phyloP scores from a whole-genome alignment of 1,284 basidiomycete species.

The Pseudozyma sp. region DNA sequence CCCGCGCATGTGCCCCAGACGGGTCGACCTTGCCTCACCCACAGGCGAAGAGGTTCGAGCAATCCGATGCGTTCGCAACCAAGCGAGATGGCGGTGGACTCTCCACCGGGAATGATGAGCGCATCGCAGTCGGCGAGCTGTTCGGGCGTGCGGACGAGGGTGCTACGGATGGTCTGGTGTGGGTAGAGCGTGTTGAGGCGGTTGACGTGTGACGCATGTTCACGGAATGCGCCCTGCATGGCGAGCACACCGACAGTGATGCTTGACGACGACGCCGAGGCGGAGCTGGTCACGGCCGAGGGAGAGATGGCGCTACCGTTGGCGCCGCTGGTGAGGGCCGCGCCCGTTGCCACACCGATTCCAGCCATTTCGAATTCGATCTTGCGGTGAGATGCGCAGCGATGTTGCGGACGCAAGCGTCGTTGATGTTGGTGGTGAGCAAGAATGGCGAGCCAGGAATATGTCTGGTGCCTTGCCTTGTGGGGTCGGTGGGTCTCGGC shows the following conservation, averaged over 20 bases:
- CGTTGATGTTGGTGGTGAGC: too few species aligned
- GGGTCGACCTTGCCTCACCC: constrained; percentile 74
- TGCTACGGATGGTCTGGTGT: constrained; percentile 47
- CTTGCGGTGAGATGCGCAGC: not conserved
- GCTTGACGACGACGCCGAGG: constrained; percentile 2
- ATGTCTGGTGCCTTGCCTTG: too few species aligned
- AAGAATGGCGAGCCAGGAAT: too few species aligned
- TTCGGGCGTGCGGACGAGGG: constrained; percentile 80
- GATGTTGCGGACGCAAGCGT: not conserved
- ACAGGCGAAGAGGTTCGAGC: constrained; percentile 81
- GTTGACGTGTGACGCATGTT: constrained; percentile 82
- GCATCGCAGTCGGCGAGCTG: constrained; percentile 84
- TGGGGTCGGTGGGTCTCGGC: too few species aligned
- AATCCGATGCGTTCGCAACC: constrained; percentile 83
- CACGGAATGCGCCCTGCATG: constrained; percentile 91
- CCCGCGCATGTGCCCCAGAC: constrained; percentile 98
- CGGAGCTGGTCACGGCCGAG: constrained; percentile 9
- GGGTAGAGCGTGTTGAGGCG: constrained; percentile 59
- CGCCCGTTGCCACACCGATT: constrained; percentile 39
- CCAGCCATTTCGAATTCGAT: constrained; percentile 18
- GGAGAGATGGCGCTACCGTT: not conserved
- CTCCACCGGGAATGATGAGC: constrained; percentile 88
- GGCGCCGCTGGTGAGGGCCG: constrained; percentile 21
- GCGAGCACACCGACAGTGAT: constrained; percentile 73
- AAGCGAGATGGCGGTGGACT: constrained; percentile 93